Evolutionary conservation across 108 stramenopile genomes (phyloP), one percentile per base, ranked within the genome.

Genomic region (Fistulifera pelliculosa): DNA sequence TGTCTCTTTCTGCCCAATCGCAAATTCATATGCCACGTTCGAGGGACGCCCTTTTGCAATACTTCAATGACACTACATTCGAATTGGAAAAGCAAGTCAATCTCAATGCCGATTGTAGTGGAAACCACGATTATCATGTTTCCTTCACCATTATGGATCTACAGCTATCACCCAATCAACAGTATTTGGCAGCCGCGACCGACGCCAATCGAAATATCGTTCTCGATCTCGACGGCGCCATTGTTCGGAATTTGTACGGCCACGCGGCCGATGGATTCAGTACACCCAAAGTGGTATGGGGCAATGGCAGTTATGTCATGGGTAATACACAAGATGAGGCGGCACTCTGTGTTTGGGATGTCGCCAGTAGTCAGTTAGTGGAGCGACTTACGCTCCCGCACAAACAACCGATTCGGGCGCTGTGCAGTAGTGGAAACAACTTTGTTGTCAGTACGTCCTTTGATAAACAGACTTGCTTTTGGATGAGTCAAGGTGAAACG

Each of bases 151-250:
- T 91, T 14, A 73, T 91, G 75, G 79, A 83, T 25, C 63, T 91
- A 41, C 27, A 45, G 35, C 64, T 64, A 0, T 79, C 72, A 21
- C 79, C 81, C 21, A 61, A 71, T 22, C 69, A 64, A 23, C 77
- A 72, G 31, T 91, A 85, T 60, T 28, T 91, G 27, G 85, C 85
- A 13, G 49, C 71, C 11, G 90, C 90, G 18, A 91, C 90, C 21
- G 90, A 91, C 61, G 54, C 67, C 6, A 83, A 83, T 31, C 74
- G 90, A 0, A 91, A 91, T 49, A 83, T 91, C 27, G 75, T 91
- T 55, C 56, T 91, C 58, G 75, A 91, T 18, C 61, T 52, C 11
- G 66, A 75, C 10, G 69, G 69, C 23, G 62, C 62, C 18, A 79
- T 74, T 28, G 64, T 87, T 38, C 79, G 85, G n/a, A 85, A 87